phyloP scores from a whole-genome alignment of 2,329 filamentous ascomycete genomes.

The Colletotrichum euphorbiae region DNA sequence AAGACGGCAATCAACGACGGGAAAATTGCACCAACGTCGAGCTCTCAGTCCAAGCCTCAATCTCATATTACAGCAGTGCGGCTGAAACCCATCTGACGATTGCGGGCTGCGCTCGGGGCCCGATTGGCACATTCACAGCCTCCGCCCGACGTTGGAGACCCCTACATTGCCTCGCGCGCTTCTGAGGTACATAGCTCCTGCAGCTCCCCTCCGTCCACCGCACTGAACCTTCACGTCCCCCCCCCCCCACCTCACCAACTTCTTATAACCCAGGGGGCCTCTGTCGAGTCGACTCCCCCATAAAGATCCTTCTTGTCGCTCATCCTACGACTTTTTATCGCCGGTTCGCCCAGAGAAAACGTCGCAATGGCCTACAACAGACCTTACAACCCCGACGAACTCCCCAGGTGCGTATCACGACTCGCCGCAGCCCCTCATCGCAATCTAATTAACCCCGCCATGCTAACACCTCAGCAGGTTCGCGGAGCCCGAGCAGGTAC shows the following conservation, averaged over 20 bases:
- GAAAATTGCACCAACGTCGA: constrained; percentile 7
- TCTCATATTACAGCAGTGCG: constrained; percentile 21
- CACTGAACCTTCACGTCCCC: neutral
- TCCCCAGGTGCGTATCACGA: constrained; percentile 79
- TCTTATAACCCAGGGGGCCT: constrained; percentile 32
- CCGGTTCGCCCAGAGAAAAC: neutral
- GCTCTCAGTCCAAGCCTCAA: constrained; percentile 22
- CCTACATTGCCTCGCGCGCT: neutral
- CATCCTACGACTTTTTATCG: constrained; percentile 5
- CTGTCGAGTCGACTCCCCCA: constrained; percentile 14
- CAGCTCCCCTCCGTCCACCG: constrained; percentile 29
- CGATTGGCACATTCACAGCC: constrained; percentile 30
- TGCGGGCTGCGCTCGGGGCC: constrained; percentile 14
- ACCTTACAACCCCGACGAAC: constrained; percentile 91
- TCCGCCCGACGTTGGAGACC: constrained; percentile 32
- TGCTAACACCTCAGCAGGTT: constrained; percentile 63
- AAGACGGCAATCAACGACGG: neutral
- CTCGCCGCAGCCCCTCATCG: constrained; percentile 34
- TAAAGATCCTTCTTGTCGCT: constrained; percentile 6
- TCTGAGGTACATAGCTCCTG: constrained; percentile 26
- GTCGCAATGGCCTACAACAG: constrained; percentile 90
- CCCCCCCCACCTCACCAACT: constrained; percentile 32
- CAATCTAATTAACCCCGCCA: constrained; percentile 36
- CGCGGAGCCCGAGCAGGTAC: constrained; percentile 79
- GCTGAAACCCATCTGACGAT: constrained; percentile 29